phyloP scores from a whole-genome alignment of 305 asterid species.

The Fraxinus dipetala region DNA sequence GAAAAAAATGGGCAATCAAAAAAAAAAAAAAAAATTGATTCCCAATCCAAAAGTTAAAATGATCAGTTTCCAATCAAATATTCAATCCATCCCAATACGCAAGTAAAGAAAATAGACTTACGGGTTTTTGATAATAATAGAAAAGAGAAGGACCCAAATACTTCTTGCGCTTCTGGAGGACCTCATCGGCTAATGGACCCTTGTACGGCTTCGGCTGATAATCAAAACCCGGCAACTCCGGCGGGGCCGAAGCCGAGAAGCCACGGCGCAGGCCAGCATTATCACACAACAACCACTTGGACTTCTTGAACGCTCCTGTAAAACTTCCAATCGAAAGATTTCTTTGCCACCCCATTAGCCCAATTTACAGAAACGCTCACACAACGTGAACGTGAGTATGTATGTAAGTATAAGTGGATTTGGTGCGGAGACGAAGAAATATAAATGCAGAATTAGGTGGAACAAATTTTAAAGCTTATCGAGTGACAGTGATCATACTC shows the following conservation, averaged over 20 bases:
- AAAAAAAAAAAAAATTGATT: background rate
- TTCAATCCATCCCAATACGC: background rate
- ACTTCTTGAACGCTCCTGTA: constrained; percentile 16
- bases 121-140: constrained; percentile 82
- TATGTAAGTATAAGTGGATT: background rate
- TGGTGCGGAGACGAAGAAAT: background rate
- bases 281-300: constrained; percentile 26
- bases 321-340: constrained; percentile 29
- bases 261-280: constrained; percentile 33
- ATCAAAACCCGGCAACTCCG: constrained; percentile 68
- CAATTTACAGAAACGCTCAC: background rate
- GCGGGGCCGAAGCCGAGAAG: constrained; percentile 44
- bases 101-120: constrained; percentile 26
- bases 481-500: background rate
- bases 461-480: background rate
- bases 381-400: background rate
- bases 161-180: constrained; percentile 66
- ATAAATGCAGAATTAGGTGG: constrained; percentile 10
- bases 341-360: constrained; percentile 30
- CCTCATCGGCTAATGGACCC: constrained; percentile 78
- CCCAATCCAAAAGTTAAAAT: background rate
- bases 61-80: background rate
- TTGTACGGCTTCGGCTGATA: constrained; percentile 67
- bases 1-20: background rate
- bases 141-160: constrained; percentile 86